These are phyloP conservation scores for Penicillium robsamsonii DNA, from an alignment of 495 filamentous ascomycete species.

Conservation along the genomic window DNA sequence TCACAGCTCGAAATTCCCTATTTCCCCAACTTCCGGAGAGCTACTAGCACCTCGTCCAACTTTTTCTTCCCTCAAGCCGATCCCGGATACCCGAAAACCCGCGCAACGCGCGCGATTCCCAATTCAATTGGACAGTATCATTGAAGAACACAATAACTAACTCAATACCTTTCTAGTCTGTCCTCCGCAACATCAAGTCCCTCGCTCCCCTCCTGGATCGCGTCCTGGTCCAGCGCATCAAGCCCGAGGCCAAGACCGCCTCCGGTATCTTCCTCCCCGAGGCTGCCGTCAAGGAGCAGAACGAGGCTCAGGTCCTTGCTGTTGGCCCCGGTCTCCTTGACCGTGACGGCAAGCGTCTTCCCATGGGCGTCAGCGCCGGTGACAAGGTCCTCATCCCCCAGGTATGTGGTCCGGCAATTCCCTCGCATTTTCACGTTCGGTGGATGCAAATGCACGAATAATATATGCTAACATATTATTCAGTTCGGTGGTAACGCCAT, in stretches of 20 bases:
- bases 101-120: not conserved
- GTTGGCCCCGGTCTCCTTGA: conserved; percentile 86
- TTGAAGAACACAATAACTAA: not conserved
- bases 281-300: conserved; percentile 94
- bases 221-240: conserved; percentile 96
- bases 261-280: conserved; percentile 97
- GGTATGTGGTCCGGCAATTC: conserved; percentile 53
- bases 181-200: conserved; percentile 92
- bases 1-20: not conserved
- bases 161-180: conserved; percentile 35
- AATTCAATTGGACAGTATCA: not conserved
- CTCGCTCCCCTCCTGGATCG: conserved; percentile 97
- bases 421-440: conserved; percentile 6
- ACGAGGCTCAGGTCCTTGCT: conserved; percentile 92
- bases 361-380: conserved; percentile 74
- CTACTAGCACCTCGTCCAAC: conserved; percentile 6
- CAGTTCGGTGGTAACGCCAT: conserved; percentile 94
- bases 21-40: not conserved
- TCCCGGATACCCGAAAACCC: conserved; percentile 2
- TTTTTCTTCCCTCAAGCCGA: conserved; percentile 14
- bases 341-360: conserved; percentile 81
- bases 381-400: conserved; percentile 97
- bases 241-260: conserved; percentile 94
- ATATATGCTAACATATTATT: conserved; percentile 12
- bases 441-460: not conserved